These are phyloP conservation scores for Fraxinus platypoda DNA, from an alignment of 305 asterid species.

Conservation along the genomic window DNA sequence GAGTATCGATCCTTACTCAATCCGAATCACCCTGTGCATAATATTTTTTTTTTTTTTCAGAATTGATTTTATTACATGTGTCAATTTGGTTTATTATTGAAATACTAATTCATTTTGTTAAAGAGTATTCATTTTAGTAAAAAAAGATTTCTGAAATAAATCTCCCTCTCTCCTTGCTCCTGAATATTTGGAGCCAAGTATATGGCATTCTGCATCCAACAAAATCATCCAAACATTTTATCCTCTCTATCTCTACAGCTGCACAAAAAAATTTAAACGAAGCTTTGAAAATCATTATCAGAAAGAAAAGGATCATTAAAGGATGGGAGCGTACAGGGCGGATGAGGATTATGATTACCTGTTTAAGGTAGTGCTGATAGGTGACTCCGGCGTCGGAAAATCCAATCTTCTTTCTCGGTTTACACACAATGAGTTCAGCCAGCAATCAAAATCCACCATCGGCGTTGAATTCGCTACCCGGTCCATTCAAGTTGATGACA, in stretches of 20 bases:
- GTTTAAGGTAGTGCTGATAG: slow-evolving; percentile 81
- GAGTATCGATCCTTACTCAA: background rate
- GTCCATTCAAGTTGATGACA: slow-evolving; percentile 74
- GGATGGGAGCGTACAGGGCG: slow-evolving; percentile 68
- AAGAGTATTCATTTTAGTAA: background rate
- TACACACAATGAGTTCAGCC: slow-evolving; percentile 79
- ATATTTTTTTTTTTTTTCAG: background rate
- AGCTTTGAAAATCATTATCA: background rate
- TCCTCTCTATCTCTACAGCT: background rate
- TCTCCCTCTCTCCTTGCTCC: background rate
- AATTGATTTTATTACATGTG: background rate
- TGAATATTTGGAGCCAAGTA: background rate
- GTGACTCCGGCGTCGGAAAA: slow-evolving; percentile 89
- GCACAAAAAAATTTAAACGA: background rate
- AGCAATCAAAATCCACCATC: slow-evolving; percentile 74
- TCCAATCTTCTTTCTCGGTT: slow-evolving; percentile 74
- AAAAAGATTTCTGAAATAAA: background rate
- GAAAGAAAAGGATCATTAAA: background rate
- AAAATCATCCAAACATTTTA: background rate
- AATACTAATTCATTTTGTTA: background rate
- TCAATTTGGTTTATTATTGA: too few relatives aligned
- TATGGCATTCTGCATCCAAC: background rate
- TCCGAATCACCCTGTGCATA: background rate
- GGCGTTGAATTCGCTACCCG: slow-evolving; percentile 90
- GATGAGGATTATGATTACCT: slow-evolving; percentile 90